Base-by-base conservation (phyloP, 306 rosid species). In the Prunus davidiana region DNA sequence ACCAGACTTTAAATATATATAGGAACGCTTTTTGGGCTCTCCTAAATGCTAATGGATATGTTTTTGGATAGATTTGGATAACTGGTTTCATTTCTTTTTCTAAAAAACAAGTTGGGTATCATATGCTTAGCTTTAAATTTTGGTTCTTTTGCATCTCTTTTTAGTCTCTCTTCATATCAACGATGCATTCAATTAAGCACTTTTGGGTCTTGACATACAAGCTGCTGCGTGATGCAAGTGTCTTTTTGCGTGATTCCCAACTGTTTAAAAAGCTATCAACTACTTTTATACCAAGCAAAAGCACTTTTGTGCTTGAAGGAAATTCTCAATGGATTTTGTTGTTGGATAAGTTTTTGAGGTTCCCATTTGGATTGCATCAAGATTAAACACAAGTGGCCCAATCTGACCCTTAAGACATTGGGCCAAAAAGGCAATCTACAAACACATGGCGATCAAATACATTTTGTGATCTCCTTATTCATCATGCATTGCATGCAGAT, bases 61-160 rank as follows among this genome's bases (percentile, higher is more conserved):
- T 43, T 82, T 84, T 79, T 82, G 82, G 90, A 84, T 83, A 81
- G 82, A 80, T 67, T 66, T 45, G 73, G 85, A 73, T 83, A 75
- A 74, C 77, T 64, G 74, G 80, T 15, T 55, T 82, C 70, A 32
- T 50, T 78, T 79, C 14, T 38, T 38, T 38, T 12, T 49, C 18
- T 12, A 3, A 13, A 12, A 49, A 25, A 15, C 7, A 73, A 16
- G 52, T 5, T 20, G 18, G 74, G 80, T 41, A 81, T 75, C 85
- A 64, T 41, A 77, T 78, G 65, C 77, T 30, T 62, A 55, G 51
- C 8, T 20, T 67, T 38, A 5, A 3, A 13, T 47, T 47, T 47
- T 47, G 27, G 19, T 24, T 24, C 58, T 50, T 2, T 49, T 49
- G 43, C 43, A 6, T 38, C 43, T 38, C 43, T 38, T 38, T 38